Percentiles rank a stretch among this genome's conserved stretches.
Evolutionary conservation across 371 early-diverging fungal genomes (phyloP).

Genomic region (Parasitella parasitica): DNA sequence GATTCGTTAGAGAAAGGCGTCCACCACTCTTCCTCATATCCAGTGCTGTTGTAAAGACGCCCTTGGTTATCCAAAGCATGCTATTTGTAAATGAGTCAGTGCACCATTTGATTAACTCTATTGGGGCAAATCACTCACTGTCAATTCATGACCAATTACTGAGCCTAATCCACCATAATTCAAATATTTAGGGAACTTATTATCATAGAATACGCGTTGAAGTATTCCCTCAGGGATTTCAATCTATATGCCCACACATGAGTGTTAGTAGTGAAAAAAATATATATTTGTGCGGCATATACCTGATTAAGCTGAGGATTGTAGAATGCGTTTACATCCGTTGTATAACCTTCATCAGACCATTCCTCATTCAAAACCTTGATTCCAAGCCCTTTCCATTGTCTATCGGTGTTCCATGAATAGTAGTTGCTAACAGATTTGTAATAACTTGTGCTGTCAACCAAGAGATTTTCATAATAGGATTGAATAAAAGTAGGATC

Average conservation of each 20-base stretch:
- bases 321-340: conserved; percentile 61
- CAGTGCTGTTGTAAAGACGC: conserved; percentile 45
- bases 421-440: conserved; percentile 23
- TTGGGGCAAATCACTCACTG: conserved; percentile 29
- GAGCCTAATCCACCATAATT: conserved; percentile 59
- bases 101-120: too few species aligned
- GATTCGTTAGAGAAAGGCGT: conserved; percentile 37
- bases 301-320: conserved; percentile 32
- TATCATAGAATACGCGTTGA: conserved; percentile 41
- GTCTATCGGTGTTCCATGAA: neutral
- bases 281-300: neutral
- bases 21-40: conserved; percentile 61
- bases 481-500: conserved; percentile 37
- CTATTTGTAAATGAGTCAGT: conserved; percentile 10
- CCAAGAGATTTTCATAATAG: conserved; percentile 34
- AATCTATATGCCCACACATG: conserved; percentile 28
- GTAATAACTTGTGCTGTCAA: conserved; percentile 39
- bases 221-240: conserved; percentile 59
- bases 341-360: conserved; percentile 46
- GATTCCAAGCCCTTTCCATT: neutral
- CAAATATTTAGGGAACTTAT: conserved; percentile 45
- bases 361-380: neutral
- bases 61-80: conserved; percentile 52
- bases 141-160: conserved; percentile 60
- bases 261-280: too few species aligned